Evolutionary conservation across 352 stramenopile genomes (phyloP), one percentile per base, ranked within the genome.

Genomic region (Phytopythium cucurbitacearum): DNA sequence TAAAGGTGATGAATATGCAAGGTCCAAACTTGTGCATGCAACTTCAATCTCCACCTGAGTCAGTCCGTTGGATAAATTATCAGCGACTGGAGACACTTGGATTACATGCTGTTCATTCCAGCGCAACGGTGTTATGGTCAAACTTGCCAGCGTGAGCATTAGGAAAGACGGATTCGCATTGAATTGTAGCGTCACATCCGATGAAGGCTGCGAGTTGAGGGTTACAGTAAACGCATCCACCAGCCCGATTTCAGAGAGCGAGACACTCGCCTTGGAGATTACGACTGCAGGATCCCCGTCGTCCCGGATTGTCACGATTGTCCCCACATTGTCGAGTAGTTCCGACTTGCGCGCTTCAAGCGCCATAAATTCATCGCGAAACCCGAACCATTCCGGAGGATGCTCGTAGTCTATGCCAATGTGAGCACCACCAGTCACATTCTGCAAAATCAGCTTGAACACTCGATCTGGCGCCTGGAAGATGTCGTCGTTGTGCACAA

Each of bases 261-360:
- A 87, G 12, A 89, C 33, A 50, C 73, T 87, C 4, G 69, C 66
- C 53, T 89, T 91, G 1, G 73, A 74, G n/a, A 91, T 39, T 8
- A 91, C 45, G 7, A 91, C 65, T 0, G 80, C 80, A 3, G 80
- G 49, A 52, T 91, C 80, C 1, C 62, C 63, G 41, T 91, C 80
- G 11, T 91, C 80, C 49, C 66, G 49, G 50, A 91, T 91, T 0
- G 75, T 76, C 41, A 91, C 80, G 46, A 91, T 75, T 12, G 80
- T 73, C 0, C 77, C 73, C 15, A 91, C 60, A 51, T 85, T 86
- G 52, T 91, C 77, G 7, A 69, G 40, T 0, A 87, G 56, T 48
- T 71, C 54, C 15, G 64, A 40, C 12, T 45, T 44, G 10, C 67
- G 67, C 12, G 58, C 62, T 35, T 87, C 76, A 3, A 84, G 51